Evolutionary conservation across 768 basidiomycete genomes (phyloP).

Genomic region (Tylopilus sp.): DNA sequence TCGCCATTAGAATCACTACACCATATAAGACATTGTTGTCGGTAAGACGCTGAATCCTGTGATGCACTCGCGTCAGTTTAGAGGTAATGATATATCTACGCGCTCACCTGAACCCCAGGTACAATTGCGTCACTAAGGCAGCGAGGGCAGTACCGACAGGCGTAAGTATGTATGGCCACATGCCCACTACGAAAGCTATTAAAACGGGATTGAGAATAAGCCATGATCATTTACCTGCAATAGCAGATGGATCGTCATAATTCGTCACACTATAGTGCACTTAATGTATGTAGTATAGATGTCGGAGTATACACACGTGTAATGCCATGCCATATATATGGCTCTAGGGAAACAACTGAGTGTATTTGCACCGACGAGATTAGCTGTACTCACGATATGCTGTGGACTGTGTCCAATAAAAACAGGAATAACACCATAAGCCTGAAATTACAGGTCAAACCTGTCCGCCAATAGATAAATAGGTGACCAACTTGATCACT

Average conservation of each 20-base stretch:
- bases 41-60: background rate
- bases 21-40: background rate
- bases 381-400: slow-evolving; percentile 7
- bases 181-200: slow-evolving; percentile 29
- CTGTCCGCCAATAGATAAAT: background rate
- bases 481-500: slow-evolving; percentile 3
- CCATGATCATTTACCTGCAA: background rate
- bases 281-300: background rate
- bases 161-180: slow-evolving; percentile 52
- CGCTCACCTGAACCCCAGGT: slow-evolving; percentile 42
- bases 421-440: slow-evolving; percentile 18
- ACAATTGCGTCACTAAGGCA: slow-evolving; percentile 48
- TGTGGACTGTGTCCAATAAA: background rate
- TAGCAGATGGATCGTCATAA: slow-evolving; percentile 13
- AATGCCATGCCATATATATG: slow-evolving; percentile 20
- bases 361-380: too few relatives aligned
- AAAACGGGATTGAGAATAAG: background rate
- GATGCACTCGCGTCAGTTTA: background rate
- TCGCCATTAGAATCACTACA: background rate
- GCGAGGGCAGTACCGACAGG: slow-evolving; percentile 44
- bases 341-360: background rate
- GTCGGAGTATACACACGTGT: slow-evolving; percentile 5
- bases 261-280: slow-evolving; percentile 6
- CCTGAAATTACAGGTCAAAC: background rate
- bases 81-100: background rate